phyloP scores from a whole-genome alignment of 352 stramenopile genomes.

The Phytopythium vexans region DNA sequence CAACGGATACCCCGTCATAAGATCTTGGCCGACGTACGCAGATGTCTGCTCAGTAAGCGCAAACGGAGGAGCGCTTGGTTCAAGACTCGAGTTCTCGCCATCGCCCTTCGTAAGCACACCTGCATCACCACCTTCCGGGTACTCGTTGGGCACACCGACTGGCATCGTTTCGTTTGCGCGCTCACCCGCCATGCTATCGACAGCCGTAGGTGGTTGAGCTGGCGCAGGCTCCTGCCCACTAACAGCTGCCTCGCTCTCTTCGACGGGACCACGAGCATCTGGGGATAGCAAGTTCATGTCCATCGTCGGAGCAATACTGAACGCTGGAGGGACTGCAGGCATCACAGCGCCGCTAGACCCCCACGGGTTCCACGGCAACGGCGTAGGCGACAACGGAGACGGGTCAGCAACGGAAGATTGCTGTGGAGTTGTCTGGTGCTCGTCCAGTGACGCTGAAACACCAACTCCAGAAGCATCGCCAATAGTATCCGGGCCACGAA shows the following conservation, averaged over 20 bases:
- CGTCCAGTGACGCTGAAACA: too few relatives aligned
- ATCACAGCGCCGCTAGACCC: not conserved
- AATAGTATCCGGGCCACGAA: too few relatives aligned
- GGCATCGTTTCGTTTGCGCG: too few relatives aligned
- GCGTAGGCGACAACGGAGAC: constrained; percentile 5
- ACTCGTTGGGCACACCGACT: too few relatives aligned
- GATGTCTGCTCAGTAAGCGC: not conserved
- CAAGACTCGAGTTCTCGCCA: too few relatives aligned
- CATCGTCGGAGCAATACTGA: constrained; percentile 3
- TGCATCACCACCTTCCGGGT: too few relatives aligned
- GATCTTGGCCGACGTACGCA: not conserved
- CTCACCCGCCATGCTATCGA: too few relatives aligned
- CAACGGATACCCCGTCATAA: constrained; percentile 1
- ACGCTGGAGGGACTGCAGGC: constrained; percentile 3
- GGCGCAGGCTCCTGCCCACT: not conserved
- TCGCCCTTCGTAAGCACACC: too few relatives aligned
- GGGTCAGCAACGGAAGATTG: not conserved
- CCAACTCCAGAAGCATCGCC: too few relatives aligned
- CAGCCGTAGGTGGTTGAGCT: not conserved
- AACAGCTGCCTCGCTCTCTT: not conserved
- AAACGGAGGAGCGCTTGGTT: not conserved
- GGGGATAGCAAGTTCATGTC: constrained; percentile 1
- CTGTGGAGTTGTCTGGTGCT: not conserved
- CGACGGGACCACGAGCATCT: not conserved
- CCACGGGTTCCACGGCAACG: constrained; percentile 7